Base-by-base conservation (phyloP, 75 land plant species). In the Picea sitchensis region DNA sequence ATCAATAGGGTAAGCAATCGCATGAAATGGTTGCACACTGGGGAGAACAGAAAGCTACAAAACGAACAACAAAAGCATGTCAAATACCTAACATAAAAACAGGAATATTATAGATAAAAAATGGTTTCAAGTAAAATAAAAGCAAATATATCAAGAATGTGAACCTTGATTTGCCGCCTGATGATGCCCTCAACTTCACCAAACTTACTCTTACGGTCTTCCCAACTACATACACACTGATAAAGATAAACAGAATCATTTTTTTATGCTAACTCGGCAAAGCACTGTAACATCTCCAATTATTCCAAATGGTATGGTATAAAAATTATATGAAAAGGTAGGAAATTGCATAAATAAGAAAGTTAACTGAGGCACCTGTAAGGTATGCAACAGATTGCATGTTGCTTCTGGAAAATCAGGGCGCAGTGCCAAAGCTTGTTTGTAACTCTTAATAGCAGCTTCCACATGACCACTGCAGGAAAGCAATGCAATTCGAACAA, bases 21-120 rank as follows among this genome's bases (percentile, higher is more conserved):
- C 99, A 91, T 98, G 99, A 78, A 98, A 98, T 61, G 99, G 99
- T 62, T 98, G 99, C 61, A 98, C 99, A 75, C 99, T 98, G 34
- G 99, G 99, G 58, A 95, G 86, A 81, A 92, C 83, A 34, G 90
- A 20, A 47, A 17, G 21, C 23, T 14, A 77, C 30, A 47, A 61
- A 36, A 3, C 20, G 26, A 51, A 34, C 13, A 63, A 65, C 32
- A 79, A 14, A 30, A 18, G 38, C 47, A 56, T 4, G 64, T 30
- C 13, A 15, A 62, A 78, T 20, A 21, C 34, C 4, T 14, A 47
- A 79, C 34, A 1, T 14, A 47, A 79, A 34, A 62, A 13, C 58
- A 31, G 2, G 60, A 62, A 78, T 23, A 58, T 51, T 32, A 58
- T 18, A 14, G 5, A 15, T 76, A 9, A 20, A 14, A 6, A 51